Percentiles rank a stretch among this genome's conserved stretches.
Evolutionary conservation across 169 alveolate genomes (phyloP).

Genomic region (Cyclospora cayetanensis): DNA sequence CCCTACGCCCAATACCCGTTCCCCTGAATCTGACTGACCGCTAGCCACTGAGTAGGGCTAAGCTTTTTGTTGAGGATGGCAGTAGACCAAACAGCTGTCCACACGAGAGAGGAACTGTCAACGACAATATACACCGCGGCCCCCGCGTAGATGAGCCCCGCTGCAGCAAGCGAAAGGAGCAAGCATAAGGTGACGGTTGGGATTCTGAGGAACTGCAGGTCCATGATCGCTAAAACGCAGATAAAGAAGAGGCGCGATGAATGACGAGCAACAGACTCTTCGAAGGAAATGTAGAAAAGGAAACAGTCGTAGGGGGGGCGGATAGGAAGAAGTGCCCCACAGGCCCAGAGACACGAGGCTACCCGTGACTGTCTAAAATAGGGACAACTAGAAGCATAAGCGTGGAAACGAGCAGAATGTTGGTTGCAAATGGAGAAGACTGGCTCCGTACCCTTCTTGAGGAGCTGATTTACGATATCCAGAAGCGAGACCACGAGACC

Average conservation of each 20-base stretch:
- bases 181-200: background rate
- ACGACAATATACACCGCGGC: slow-evolving; percentile 78
- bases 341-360: too few species aligned
- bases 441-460: slow-evolving; percentile 73
- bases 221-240: too few species aligned
- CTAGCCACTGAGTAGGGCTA: slow-evolving; percentile 67
- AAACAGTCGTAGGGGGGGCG: background rate
- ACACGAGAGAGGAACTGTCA: slow-evolving; percentile 78
- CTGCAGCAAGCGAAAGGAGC: background rate
- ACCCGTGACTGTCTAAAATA: background rate
- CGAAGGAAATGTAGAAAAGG: background rate
- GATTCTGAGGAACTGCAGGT: too few species aligned
- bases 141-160: slow-evolving; percentile 78
- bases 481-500: slow-evolving; percentile 73
- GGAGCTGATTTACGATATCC: slow-evolving; percentile 78
- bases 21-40: slow-evolving; percentile 47
- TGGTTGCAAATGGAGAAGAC: too few species aligned
- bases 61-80: slow-evolving; percentile 72
- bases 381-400: background rate
- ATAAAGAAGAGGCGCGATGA: too few species aligned
- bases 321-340: background rate
- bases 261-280: background rate
- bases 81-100: slow-evolving; percentile 80
- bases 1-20: too few species aligned
- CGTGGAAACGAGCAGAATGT: background rate